Evolutionary conservation across 805 yeast species (phyloP).

Genomic region (Cephaloascus fragrans): DNA sequence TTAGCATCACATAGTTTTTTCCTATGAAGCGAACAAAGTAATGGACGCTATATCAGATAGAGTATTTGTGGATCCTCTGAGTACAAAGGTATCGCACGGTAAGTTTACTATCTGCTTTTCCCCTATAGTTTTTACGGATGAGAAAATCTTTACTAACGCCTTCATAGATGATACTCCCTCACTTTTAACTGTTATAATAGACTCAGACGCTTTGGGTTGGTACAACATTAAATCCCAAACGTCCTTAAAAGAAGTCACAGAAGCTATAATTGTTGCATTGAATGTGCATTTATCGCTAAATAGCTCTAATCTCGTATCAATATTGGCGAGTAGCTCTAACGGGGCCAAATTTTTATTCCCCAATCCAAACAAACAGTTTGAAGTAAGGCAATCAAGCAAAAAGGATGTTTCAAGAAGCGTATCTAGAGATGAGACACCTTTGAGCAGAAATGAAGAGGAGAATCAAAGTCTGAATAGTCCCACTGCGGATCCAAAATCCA

Average conservation of each 20-base stretch:
- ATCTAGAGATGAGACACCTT: background rate
- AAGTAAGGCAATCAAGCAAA: conserved; percentile 1
- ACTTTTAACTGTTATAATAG: conserved; percentile 66
- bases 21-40: too few relatives aligned
- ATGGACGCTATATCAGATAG: conserved; percentile 68
- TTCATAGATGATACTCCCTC: conserved; percentile 71
- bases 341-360: conserved; percentile 74
- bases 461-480: background rate
- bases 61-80: conserved; percentile 29
- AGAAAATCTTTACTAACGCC: conserved; percentile 8
- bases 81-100: conserved; percentile 18
- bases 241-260: conserved; percentile 48
- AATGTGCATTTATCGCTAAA: conserved; percentile 85
- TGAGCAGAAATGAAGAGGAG: too few relatives aligned
- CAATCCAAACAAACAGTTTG: conserved; percentile 9
- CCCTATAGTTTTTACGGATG: conserved; percentile 1
- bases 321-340: conserved; percentile 63
- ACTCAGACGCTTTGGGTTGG: conserved; percentile 71
- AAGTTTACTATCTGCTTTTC: conserved; percentile 8
- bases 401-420: background rate
- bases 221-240: conserved; percentile 31
- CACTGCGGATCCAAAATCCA: conserved; percentile 6
- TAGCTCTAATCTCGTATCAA: conserved; percentile 75
- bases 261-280: conserved; percentile 62
- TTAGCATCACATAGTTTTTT: too few relatives aligned